These are phyloP conservation scores for Scutellaria galericulata DNA, from an alignment of 257 asterid species.

Conservation along the genomic window DNA sequence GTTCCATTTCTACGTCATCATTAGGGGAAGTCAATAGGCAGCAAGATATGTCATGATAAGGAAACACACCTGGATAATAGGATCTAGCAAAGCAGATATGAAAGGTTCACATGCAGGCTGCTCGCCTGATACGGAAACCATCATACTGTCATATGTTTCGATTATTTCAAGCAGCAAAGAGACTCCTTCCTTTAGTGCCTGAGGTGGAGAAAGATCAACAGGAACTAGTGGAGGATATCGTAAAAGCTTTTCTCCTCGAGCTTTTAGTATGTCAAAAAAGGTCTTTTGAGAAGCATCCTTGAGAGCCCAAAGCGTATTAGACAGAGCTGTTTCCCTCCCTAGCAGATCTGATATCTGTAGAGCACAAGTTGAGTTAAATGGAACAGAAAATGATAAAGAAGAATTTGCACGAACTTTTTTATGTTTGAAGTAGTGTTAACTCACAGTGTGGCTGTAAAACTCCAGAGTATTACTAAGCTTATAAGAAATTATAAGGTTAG, in stretches of 20 bases:
- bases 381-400: constrained; percentile 26
- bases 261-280: constrained; percentile 80
- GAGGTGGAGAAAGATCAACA: constrained; percentile 94
- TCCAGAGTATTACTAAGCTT: constrained; percentile 91
- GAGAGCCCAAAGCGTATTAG: constrained; percentile 87
- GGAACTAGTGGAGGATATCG: constrained; percentile 95
- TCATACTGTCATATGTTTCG: constrained; percentile 83
- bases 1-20: constrained; percentile 22
- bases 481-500: constrained; percentile 82
- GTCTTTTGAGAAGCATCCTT: constrained; percentile 96
- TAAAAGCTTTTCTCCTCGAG: constrained; percentile 93
- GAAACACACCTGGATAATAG: constrained; percentile 79
- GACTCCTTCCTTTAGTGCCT: constrained; percentile 89
- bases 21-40: constrained; percentile 9
- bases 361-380: constrained; percentile 32
- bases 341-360: constrained; percentile 87
- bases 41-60: constrained; percentile 18
- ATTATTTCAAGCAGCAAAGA: constrained; percentile 87
- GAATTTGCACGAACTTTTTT: neutral
- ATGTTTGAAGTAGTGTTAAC: constrained; percentile 40
- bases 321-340: constrained; percentile 90
- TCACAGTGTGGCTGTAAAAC: constrained; percentile 94
- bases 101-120: constrained; percentile 84
- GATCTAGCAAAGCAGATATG: constrained; percentile 93
- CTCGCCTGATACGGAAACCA: constrained; percentile 79